A percentile compares a stretch with the other conserved stretches of the same genome.
phyloP scores from a whole-genome alignment of 2,329 filamentous ascomycete species.

The Pochonia chlamydosporia region DNA sequence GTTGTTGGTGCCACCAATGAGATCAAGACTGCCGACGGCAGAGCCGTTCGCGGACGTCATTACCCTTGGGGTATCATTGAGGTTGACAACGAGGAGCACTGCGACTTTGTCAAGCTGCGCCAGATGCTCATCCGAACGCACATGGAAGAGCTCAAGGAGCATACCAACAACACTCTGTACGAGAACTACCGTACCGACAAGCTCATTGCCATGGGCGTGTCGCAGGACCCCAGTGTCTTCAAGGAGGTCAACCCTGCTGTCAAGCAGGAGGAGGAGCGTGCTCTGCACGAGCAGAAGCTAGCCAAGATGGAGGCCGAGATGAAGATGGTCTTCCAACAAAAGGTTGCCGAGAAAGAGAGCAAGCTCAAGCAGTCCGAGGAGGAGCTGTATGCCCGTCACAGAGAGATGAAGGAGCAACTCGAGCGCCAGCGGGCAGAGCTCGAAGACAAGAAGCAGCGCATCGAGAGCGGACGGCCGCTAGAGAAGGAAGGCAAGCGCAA shows the following conservation, averaged over 20 bases:
- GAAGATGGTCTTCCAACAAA: slow-evolving; percentile 99
- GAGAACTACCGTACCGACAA: slow-evolving; percentile 99
- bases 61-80: slow-evolving; percentile 99
- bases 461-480: slow-evolving; percentile 92
- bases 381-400: slow-evolving; percentile 93
- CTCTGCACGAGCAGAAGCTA: slow-evolving; percentile 97
- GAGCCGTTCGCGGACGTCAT: slow-evolving; percentile 89
- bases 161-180: slow-evolving; percentile 98
- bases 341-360: slow-evolving; percentile 99
- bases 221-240: slow-evolving; percentile 98
- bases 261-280: slow-evolving; percentile 99
- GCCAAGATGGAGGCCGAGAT: slow-evolving; percentile 99
- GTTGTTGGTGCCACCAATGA: slow-evolving; percentile 96
- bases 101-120: slow-evolving; percentile 98
- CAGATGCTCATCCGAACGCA: slow-evolving; percentile 99
- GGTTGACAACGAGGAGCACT: slow-evolving; percentile 99
- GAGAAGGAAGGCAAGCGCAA: slow-evolving; percentile 99
- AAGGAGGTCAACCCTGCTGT: slow-evolving; percentile 99
- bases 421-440: slow-evolving; percentile 91
- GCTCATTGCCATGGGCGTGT: slow-evolving; percentile 96
- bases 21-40: slow-evolving; percentile 84
- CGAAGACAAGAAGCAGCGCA: slow-evolving; percentile 94
- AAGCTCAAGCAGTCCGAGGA: slow-evolving; percentile 99
- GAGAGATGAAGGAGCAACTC: slow-evolving; percentile 99
- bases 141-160: slow-evolving; percentile 99